These are phyloP conservation scores for Leptographium flavum DNA, from an alignment of 2,329 filamentous ascomycete genomes.

Conservation along the genomic window DNA sequence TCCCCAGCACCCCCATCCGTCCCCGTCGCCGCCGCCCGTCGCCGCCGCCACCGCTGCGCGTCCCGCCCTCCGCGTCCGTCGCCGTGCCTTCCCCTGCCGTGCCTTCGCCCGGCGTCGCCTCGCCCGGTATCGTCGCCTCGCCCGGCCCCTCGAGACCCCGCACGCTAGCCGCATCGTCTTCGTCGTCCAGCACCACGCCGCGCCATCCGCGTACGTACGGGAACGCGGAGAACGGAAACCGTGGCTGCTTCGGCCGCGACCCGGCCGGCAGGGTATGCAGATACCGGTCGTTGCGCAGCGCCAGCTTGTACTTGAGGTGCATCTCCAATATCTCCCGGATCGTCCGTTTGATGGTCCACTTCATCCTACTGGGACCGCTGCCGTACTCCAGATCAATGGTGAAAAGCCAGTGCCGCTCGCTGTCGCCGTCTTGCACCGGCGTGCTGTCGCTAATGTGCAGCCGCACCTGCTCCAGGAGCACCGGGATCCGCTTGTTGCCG, in stretches of 20 bases:
- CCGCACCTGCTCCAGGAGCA: conserved; percentile 88
- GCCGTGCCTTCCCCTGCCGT: conserved; percentile 14
- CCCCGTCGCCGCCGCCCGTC: conserved; percentile 29
- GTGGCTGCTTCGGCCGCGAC: conserved; percentile 64
- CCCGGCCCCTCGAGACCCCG: conserved; percentile 20
- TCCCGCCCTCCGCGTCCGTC: conserved; percentile 19
- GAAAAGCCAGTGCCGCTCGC: conserved; percentile 68
- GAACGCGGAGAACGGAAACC: conserved; percentile 79
- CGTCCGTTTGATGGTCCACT: conserved; percentile 81
- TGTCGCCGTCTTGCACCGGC: conserved; percentile 48
- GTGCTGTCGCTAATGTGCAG: conserved; percentile 71
- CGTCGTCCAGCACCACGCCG: conserved; percentile 64
- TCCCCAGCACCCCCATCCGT: conserved; percentile 34
- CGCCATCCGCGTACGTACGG: conserved; percentile 76
- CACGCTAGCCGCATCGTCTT: conserved; percentile 37
- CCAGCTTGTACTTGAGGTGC: conserved; percentile 84
- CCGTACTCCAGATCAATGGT: conserved; percentile 92
- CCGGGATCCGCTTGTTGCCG: conserved; percentile 85
- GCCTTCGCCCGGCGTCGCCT: conserved; percentile 17
- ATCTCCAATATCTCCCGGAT: conserved; percentile 84
- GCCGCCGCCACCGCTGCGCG: conserved; percentile 25
- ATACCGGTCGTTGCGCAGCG: conserved; percentile 71
- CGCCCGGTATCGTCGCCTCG: neutral
- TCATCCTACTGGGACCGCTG: conserved; percentile 89
- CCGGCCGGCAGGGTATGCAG: conserved; percentile 55